Conservation (phyloP, 352 stramenopile genomes). For the Phytophthora tubulina region DNA sequence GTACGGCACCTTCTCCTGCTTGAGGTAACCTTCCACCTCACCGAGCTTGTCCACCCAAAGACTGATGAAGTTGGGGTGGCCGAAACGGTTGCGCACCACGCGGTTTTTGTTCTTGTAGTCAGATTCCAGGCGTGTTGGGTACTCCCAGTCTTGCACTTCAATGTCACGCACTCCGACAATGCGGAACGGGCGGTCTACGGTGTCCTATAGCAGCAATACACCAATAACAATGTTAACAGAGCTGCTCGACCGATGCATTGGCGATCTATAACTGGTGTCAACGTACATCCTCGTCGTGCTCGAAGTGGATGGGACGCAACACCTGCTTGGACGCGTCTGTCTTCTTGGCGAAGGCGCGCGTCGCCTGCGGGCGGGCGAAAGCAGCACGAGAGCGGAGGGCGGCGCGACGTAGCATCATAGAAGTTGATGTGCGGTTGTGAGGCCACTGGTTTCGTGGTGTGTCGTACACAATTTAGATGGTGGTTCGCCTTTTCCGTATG, state of each 20-base stretch:
- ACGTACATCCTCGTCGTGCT: conserved; percentile 70
- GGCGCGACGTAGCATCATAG: conserved; percentile 31
- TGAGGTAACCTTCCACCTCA: conserved; percentile 72
- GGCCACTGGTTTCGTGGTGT: conserved; percentile 32
- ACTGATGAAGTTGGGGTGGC: conserved; percentile 86
- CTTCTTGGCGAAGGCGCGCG: conserved; percentile 41
- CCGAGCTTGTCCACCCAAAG: conserved; percentile 83
- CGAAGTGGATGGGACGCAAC: conserved; percentile 79
- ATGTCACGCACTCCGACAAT: conserved; percentile 86
- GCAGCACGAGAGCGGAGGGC: conserved; percentile 22
- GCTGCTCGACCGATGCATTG: neutral
- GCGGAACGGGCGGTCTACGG: conserved; percentile 62
- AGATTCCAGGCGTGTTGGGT: conserved; percentile 71
- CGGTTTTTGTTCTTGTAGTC: conserved; percentile 73
- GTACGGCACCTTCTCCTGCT: conserved; percentile 71
- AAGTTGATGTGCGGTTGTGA: conserved; percentile 34
- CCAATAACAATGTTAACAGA: conserved; percentile 9
- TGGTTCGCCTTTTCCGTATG: too few species aligned
- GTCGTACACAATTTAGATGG: neutral
- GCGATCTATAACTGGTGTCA: neutral
- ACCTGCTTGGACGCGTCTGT: conserved; percentile 4
- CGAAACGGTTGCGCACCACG: conserved; percentile 79
- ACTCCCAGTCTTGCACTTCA: conserved; percentile 81
- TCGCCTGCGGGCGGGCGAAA: conserved; percentile 22
- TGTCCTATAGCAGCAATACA: conserved; percentile 42